Evolutionary conservation across 768 basidiomycete genomes (phyloP).

Genomic region (Pisolithus microcarpus): DNA sequence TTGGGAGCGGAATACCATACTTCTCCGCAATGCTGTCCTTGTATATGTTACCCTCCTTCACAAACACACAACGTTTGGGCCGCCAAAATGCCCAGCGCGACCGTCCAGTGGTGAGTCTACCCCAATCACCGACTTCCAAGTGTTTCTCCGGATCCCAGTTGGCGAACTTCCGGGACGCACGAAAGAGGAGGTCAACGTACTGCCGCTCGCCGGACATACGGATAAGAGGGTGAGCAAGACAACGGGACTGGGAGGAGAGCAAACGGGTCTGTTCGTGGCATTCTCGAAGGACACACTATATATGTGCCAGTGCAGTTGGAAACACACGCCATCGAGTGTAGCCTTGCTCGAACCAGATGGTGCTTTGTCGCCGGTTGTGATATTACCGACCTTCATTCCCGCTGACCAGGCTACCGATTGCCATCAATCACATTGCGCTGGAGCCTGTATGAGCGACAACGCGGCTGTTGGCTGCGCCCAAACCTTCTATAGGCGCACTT

Average conservation of each 20-base stretch:
- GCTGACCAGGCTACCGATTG: not conserved
- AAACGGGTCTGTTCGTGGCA: not conserved
- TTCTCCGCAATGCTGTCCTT: slow-evolving; percentile 18
- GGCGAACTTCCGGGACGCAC: slow-evolving; percentile 23
- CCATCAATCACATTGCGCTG: not conserved
- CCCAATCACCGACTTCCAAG: slow-evolving; percentile 27
- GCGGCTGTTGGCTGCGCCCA: not conserved
- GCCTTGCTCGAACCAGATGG: not conserved
- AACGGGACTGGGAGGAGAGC: no score
- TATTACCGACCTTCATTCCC: not conserved
- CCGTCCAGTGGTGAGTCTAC: slow-evolving; percentile 18
- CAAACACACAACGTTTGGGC: slow-evolving; percentile 16
- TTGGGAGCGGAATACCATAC: slow-evolving; percentile 18
- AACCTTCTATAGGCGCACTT: no score
- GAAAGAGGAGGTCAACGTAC: slow-evolving; percentile 27
- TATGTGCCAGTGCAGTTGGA: not conserved
- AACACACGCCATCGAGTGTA: not conserved
- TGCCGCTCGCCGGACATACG: slow-evolving; percentile 15
- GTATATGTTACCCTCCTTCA: slow-evolving; percentile 30
- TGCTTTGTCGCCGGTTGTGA: not conserved
- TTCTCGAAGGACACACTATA: not conserved
- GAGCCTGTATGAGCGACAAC: not conserved
- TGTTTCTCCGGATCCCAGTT: slow-evolving; percentile 29
- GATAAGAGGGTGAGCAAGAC: not conserved
- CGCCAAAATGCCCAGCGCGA: slow-evolving; percentile 17